Conservation (phyloP, 108 stramenopile species). For the Aureococcus anophagefferens region DNA sequence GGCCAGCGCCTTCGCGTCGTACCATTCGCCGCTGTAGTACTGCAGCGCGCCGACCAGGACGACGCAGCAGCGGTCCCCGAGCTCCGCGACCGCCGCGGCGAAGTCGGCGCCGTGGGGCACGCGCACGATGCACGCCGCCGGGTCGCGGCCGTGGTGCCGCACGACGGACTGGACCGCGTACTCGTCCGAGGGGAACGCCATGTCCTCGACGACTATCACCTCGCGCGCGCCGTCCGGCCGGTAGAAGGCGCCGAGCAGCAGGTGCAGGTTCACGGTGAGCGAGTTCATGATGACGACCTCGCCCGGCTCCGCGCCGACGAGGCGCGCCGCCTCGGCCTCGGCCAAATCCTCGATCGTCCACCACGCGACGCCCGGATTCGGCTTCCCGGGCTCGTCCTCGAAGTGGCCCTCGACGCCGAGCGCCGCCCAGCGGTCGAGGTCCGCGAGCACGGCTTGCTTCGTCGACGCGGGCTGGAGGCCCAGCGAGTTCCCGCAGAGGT, state of each 20-base stretch:
- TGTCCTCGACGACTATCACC: slow-evolving; percentile 30
- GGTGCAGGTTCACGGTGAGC: slow-evolving; percentile 34
- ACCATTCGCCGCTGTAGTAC: slow-evolving; percentile 33
- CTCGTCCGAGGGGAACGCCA: slow-evolving; percentile 34
- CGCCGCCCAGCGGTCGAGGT: slow-evolving; percentile 27
- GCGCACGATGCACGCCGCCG: slow-evolving; percentile 9
- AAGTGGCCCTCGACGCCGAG: slow-evolving; percentile 37
- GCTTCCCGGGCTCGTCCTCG: neutral
- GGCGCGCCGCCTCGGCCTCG: slow-evolving; percentile 9
- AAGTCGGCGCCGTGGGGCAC: neutral
- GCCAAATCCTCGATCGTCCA: slow-evolving; percentile 23
- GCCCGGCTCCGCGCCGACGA: slow-evolving; percentile 25
- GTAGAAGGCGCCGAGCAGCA: slow-evolving; percentile 36
- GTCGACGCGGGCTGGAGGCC: slow-evolving; percentile 25
- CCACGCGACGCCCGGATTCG: slow-evolving; percentile 15
- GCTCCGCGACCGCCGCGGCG: neutral
- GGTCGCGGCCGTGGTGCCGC: slow-evolving; percentile 18
- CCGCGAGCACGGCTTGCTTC: slow-evolving; percentile 9
- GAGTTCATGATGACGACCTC: slow-evolving; percentile 37
- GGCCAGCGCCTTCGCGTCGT: slow-evolving; percentile 13
- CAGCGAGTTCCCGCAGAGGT: slow-evolving; percentile 32
- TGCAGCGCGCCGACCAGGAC: slow-evolving; percentile 33
- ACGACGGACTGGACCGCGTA: slow-evolving; percentile 29
- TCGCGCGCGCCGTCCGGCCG: slow-evolving; percentile 13
- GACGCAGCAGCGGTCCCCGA: slow-evolving; percentile 13